phyloP scores from a whole-genome alignment of 345 rosid species.

The Ceriops zippeliana region DNA sequence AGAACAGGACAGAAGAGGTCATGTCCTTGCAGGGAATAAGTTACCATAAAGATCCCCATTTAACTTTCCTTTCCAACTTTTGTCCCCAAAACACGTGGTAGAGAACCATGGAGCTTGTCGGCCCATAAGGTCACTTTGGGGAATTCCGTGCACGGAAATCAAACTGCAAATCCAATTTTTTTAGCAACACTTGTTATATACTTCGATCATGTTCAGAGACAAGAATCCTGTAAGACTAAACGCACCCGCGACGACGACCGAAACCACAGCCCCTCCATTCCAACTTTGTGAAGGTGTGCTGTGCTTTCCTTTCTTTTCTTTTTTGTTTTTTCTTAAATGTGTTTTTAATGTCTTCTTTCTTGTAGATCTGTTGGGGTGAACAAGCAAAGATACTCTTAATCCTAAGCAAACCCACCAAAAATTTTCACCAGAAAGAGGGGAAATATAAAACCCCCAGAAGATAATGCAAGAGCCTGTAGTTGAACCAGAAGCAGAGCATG shows the following conservation, averaged over 20 bases:
- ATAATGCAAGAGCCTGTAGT: slow-evolving; percentile 68
- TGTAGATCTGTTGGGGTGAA: slow-evolving; percentile 16
- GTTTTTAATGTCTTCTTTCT: background rate
- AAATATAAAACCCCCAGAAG: slow-evolving; percentile 19
- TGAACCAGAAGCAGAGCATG: slow-evolving; percentile 44
- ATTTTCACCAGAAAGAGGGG: background rate
- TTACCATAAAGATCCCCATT: background rate
- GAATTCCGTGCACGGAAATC: background rate
- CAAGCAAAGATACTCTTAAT: slow-evolving; percentile 4
- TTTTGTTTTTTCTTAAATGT: too few relatives aligned
- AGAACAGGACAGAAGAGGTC: too few relatives aligned
- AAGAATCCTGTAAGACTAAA: background rate
- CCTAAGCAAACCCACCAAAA: slow-evolving; percentile 11
- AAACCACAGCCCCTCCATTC: background rate
- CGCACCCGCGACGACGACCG: background rate
- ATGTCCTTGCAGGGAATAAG: background rate
- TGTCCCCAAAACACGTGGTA: background rate
- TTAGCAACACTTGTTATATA: background rate
- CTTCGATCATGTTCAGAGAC: background rate
- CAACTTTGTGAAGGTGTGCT: background rate
- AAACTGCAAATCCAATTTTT: background rate
- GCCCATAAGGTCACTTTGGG: background rate
- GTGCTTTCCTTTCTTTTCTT: background rate
- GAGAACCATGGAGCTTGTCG: background rate
- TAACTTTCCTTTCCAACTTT: background rate